These are phyloP conservation scores for Globisporangium splendens DNA, from an alignment of 352 stramenopile species.

Conservation along the genomic window DNA sequence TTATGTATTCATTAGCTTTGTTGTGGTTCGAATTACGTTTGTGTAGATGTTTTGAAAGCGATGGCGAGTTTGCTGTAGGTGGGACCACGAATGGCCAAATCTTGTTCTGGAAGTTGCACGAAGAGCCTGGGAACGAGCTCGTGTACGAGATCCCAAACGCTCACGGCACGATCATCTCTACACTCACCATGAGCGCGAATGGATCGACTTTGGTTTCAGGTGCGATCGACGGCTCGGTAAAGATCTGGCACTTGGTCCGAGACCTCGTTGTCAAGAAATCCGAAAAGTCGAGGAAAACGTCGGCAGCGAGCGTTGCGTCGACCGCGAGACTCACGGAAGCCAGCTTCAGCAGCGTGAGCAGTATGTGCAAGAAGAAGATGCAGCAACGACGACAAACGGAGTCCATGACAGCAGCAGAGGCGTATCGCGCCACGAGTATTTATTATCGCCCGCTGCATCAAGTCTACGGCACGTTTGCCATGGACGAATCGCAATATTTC, in stretches of 20 bases:
- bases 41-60: slow-evolving; percentile 60
- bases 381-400: background rate
- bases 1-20: background rate
- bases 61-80: slow-evolving; percentile 66
- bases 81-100: slow-evolving; percentile 58
- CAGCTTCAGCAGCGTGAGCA: background rate
- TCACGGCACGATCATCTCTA: slow-evolving; percentile 59
- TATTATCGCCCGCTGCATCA: slow-evolving; percentile 9
- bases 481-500: slow-evolving; percentile 15
- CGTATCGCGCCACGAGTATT: slow-evolving; percentile 3
- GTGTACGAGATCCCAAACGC: slow-evolving; percentile 59
- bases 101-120: slow-evolving; percentile 68
- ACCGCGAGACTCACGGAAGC: background rate
- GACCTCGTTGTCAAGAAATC: background rate
- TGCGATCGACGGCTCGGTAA: slow-evolving; percentile 52
- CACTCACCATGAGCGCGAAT: slow-evolving; percentile 47
- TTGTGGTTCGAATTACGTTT: background rate
- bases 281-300: slow-evolving; percentile 6
- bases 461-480: slow-evolving; percentile 4
- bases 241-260: slow-evolving; percentile 46
- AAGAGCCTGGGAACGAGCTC: slow-evolving; percentile 33
- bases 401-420: background rate
- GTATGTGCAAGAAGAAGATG: background rate
- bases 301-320: background rate
- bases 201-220: slow-evolving; percentile 61